Percentiles rank a stretch among this genome's conserved stretches.
phyloP scores from a whole-genome alignment of 1,139 yeast species.

The Geotrichum candidum region DNA sequence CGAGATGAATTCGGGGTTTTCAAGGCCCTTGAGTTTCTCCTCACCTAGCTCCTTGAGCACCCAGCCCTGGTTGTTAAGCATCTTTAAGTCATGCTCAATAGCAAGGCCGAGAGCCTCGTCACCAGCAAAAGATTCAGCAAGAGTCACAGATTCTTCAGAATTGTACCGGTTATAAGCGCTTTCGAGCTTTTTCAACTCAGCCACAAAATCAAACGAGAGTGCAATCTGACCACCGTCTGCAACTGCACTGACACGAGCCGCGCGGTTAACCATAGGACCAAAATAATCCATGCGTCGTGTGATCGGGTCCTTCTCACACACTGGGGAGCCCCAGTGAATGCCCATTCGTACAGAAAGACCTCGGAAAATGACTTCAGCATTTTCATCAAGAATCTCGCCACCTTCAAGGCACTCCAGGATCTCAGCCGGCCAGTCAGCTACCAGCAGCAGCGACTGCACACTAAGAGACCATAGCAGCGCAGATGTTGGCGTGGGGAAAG shows the following conservation, averaged over 20 bases:
- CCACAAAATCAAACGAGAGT: conserved; percentile 71
- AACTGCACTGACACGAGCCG: conserved; percentile 86
- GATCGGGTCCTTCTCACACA: conserved; percentile 88
- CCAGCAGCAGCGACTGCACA: conserved; percentile 75
- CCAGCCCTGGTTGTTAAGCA: conserved; percentile 66
- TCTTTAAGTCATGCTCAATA: conserved; percentile 60
- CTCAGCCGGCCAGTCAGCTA: conserved; percentile 95
- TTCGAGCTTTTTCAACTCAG: conserved; percentile 59
- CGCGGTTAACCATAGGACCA: conserved; percentile 97
- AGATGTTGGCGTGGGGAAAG: conserved; percentile 87
- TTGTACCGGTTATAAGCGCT: conserved; percentile 47
- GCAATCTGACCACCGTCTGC: conserved; percentile 99
- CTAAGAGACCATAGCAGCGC: conserved; percentile 93
- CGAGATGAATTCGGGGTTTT: conserved; percentile 84
- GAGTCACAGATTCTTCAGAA: conserved; percentile 35
- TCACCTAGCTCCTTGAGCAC: conserved; percentile 73
- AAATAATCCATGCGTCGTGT: conserved; percentile 97
- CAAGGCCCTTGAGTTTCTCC: conserved; percentile 85
- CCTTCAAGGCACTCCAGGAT: conserved; percentile 83
- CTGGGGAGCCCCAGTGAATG: conserved; percentile 96
- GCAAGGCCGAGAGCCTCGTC: conserved; percentile 52
- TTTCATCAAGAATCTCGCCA: conserved; percentile 66
- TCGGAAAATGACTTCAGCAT: conserved; percentile 59
- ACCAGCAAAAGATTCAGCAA: conserved; percentile 60
- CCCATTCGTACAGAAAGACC: conserved; percentile 98